phyloP scores from a whole-genome alignment of 1,139 yeast genomes.

The Magnusiomyces tetraspermus region DNA sequence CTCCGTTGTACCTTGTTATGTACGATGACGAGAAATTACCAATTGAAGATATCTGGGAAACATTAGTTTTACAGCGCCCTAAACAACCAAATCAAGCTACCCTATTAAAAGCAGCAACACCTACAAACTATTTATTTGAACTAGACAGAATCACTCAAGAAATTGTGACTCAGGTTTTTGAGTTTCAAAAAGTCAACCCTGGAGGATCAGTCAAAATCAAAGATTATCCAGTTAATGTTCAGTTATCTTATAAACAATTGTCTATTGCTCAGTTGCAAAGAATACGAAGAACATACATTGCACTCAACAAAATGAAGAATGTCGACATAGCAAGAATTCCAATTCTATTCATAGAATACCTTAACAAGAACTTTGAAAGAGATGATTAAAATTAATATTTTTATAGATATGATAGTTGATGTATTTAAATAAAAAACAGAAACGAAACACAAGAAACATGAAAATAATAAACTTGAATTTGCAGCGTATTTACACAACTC shows the following conservation, averaged over 20 bases:
- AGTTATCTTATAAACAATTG: conserved; percentile 54
- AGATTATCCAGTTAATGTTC: conserved; percentile 38
- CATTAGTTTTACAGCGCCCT: conserved; percentile 54
- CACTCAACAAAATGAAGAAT: conserved; percentile 69
- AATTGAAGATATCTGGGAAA: conserved; percentile 62
- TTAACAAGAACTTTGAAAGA: conserved; percentile 43
- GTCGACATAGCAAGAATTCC: conserved; percentile 55
- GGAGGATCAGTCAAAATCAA: conserved; percentile 41
- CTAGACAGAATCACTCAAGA: conserved; percentile 64
- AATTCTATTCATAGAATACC: conserved; percentile 63
- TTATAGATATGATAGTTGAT: too few relatives aligned
- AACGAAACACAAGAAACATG: too few relatives aligned
- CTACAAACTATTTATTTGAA: conserved; percentile 69
- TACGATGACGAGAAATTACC: conserved; percentile 48
- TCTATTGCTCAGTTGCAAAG: conserved; percentile 76
- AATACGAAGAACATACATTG: conserved; percentile 69
- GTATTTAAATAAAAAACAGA: too few relatives aligned
- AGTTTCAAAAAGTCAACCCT: conserved; percentile 49
- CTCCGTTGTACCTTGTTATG: conserved; percentile 71
- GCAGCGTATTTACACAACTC: too few relatives aligned
- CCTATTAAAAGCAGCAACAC: conserved; percentile 57
- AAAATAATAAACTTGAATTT: too few relatives aligned
- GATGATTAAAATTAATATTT: conserved; percentile 13
- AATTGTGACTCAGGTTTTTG: conserved; percentile 50
- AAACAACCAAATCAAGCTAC: conserved; percentile 36